Percentiles rank a stretch among this genome's conserved stretches.
These are phyloP conservation scores for Skeletonema menzelii DNA, from an alignment of 108 stramenopile genomes.

Conservation along the genomic window DNA sequence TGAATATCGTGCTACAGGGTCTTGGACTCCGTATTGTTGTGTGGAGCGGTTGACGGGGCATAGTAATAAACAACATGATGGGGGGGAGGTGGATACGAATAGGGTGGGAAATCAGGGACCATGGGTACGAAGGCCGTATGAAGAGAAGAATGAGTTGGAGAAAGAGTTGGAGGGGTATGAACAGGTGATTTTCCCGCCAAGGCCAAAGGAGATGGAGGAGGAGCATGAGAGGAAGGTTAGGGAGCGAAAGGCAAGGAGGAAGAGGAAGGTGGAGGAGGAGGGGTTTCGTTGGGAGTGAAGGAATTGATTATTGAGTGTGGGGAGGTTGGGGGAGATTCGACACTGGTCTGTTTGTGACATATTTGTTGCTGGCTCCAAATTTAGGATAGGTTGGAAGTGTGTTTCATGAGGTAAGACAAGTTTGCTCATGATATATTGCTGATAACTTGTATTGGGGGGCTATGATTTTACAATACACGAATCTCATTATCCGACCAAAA, in stretches of 20 bases:
- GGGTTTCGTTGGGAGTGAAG: background rate
- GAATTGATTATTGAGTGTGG: too few relatives aligned
- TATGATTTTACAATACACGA: constrained; percentile 3
- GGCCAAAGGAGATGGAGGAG: constrained; percentile 63
- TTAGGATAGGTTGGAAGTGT: background rate
- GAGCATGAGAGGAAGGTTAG: constrained; percentile 51
- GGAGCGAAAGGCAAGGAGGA: constrained; percentile 38
- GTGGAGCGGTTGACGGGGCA: constrained; percentile 41
- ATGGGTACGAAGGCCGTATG: constrained; percentile 58
- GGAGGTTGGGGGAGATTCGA: too few relatives aligned
- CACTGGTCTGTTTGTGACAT: background rate
- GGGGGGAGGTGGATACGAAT: background rate
- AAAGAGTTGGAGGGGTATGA: constrained; percentile 70
- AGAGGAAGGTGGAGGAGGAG: constrained; percentile 22
- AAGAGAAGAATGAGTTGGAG: constrained; percentile 71
- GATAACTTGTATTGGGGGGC: background rate
- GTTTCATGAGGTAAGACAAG: background rate
- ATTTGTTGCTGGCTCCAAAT: background rate
- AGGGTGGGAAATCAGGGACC: constrained; percentile 48
- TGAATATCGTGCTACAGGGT: constrained; percentile 83
- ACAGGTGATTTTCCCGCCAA: constrained; percentile 62
- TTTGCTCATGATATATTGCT: background rate
- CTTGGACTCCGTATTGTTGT: constrained; percentile 39
- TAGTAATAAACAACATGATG: too few relatives aligned
- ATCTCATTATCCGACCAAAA: constrained; percentile 1